Percentiles rank a stretch among this genome's conserved stretches.
These are phyloP conservation scores for Narthecium ossifragum DNA, from an alignment of 106 monocot species.

Conservation along the genomic window DNA sequence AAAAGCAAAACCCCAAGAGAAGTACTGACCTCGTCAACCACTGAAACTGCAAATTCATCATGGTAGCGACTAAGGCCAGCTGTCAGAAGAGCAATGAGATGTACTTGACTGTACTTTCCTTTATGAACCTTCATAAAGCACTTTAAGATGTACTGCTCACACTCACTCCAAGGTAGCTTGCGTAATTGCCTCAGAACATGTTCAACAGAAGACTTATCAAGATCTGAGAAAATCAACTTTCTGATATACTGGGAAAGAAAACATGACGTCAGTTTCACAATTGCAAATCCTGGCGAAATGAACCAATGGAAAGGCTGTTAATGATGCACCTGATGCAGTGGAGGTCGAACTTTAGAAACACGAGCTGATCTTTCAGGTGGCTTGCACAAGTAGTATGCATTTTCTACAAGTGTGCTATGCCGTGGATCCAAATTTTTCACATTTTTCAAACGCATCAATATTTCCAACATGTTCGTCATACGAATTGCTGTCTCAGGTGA, in stretches of 20 bases:
- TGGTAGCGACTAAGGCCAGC: constrained; percentile 88
- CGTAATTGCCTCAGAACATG: constrained; percentile 88
- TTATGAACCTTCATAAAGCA: constrained; percentile 97
- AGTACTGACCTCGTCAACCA: constrained; percentile 87
- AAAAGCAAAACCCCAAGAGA: background rate
- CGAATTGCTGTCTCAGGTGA: constrained; percentile 91
- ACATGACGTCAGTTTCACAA: background rate
- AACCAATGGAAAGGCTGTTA: background rate
- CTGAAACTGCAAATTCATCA: constrained; percentile 85
- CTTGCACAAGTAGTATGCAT: constrained; percentile 97
- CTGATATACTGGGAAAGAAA: constrained; percentile 77
- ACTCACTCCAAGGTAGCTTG: constrained; percentile 94
- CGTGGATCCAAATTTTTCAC: constrained; percentile 98
- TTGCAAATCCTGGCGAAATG: no score
- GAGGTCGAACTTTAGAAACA: constrained; percentile 81
- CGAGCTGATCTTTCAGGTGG: constrained; percentile 94
- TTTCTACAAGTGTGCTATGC: constrained; percentile 96
- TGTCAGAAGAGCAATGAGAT: constrained; percentile 81
- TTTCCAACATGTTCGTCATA: constrained; percentile 96
- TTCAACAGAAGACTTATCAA: constrained; percentile 84
- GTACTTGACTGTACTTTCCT: constrained; percentile 92
- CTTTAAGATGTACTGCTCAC: constrained; percentile 74
- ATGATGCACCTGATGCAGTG: constrained; percentile 67
- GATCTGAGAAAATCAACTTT: constrained; percentile 90
- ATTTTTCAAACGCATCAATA: constrained; percentile 95